Percentiles rank a stretch among this genome's conserved stretches.
Evolutionary conservation across 257 asterid genomes (phyloP).

Genomic region (Forsythia viridissima): DNA sequence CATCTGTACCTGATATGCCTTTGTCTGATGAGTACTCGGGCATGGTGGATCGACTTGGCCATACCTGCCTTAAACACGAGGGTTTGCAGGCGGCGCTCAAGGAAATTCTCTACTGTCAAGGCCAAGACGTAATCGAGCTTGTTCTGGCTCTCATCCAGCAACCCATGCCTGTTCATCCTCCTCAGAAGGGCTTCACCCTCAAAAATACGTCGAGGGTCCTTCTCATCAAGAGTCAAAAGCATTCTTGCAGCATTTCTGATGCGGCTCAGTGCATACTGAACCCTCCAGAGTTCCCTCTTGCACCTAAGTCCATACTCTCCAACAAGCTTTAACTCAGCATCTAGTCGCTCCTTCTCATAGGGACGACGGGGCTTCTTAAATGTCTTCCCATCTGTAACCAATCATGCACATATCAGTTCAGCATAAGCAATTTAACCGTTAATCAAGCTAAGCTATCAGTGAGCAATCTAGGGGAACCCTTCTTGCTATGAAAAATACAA

Average conservation of each 20-base stretch:
- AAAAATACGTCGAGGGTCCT: constrained; percentile 64
- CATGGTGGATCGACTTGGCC: constrained; percentile 77
- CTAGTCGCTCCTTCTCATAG: constrained; percentile 63
- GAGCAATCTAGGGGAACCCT: neutral
- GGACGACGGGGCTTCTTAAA: constrained; percentile 71
- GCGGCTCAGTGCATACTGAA: constrained; percentile 67
- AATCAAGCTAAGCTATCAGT: neutral
- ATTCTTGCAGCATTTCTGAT: constrained; percentile 60
- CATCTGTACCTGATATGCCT: constrained; percentile 60
- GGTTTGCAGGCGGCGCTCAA: constrained; percentile 67
- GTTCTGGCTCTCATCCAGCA: constrained; percentile 65
- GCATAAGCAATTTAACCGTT: neutral
- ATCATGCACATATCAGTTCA: neutral
- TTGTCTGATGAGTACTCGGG: constrained; percentile 69
- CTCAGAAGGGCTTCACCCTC: constrained; percentile 72
- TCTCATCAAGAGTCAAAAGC: constrained; percentile 64
- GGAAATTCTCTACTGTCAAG: constrained; percentile 67
- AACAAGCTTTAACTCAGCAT: constrained; percentile 63
- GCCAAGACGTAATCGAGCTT: constrained; percentile 73
- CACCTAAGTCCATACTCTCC: constrained; percentile 68
- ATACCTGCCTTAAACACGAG: constrained; percentile 67
- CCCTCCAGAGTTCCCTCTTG: constrained; percentile 69
- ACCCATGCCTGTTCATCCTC: constrained; percentile 61
- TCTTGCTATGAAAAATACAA: neutral
- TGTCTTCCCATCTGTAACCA: constrained; percentile 55